Evolutionary conservation across 1,284 basidiomycete genomes (phyloP).

Genomic region (Rhizopogon parksii): DNA sequence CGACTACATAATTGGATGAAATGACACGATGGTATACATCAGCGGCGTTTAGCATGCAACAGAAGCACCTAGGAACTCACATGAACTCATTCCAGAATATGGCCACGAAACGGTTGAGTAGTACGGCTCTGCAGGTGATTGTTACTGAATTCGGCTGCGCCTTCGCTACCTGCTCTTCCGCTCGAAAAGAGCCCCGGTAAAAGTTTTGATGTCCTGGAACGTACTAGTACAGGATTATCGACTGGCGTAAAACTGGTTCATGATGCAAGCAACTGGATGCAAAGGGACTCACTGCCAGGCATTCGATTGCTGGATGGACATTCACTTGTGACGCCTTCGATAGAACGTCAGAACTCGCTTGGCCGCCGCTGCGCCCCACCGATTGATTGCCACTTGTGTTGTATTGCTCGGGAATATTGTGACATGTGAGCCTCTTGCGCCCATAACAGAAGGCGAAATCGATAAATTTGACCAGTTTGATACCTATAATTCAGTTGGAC

Average conservation of each 20-base stretch:
- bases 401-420: no score
- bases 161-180: conserved; percentile 21
- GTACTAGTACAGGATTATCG: conserved; percentile 23
- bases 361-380: no score
- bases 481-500: neutral
- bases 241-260: conserved; percentile 18
- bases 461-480: conserved; percentile 5
- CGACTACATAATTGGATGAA: neutral
- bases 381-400: no score
- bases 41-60: neutral
- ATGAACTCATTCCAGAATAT: neutral
- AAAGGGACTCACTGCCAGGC: conserved; percentile 3
- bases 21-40: neutral
- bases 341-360: no score
- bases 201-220: conserved; percentile 22
- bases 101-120: neutral
- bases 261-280: conserved; percentile 10
- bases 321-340: no score
- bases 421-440: neutral
- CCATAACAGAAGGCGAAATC: neutral
- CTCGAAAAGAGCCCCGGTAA: conserved; percentile 19
- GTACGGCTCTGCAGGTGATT: no score
- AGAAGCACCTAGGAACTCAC: neutral
- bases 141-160: no score
- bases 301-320: conserved; percentile 5